phyloP scores from a whole-genome alignment of 2,329 filamentous ascomycete species.

The Ambrosiella xylebori region DNA sequence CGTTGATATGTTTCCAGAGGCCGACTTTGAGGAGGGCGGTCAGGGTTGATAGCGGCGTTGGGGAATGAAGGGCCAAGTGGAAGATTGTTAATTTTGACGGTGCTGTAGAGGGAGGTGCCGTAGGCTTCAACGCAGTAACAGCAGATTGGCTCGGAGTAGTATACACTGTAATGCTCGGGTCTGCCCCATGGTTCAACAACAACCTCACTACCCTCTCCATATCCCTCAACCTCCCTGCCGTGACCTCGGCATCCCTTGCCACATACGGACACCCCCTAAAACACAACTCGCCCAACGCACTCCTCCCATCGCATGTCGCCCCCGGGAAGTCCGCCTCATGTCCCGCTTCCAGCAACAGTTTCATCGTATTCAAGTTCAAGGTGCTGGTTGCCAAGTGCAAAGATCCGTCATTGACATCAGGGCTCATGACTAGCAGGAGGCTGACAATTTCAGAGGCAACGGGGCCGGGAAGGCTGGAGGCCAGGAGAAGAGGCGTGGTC shows the following conservation, averaged over 20 bases:
- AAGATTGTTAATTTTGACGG: constrained; percentile 30
- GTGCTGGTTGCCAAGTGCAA: constrained; percentile 46
- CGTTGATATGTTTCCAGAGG: constrained; percentile 48
- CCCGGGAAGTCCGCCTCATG: constrained; percentile 51
- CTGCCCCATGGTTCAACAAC: constrained; percentile 22
- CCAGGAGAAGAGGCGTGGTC: constrained; percentile 43
- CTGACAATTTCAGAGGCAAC: constrained; percentile 36
- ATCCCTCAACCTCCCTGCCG: neutral
- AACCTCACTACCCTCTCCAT: neutral
- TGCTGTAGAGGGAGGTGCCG: neutral
- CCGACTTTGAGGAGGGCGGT: constrained; percentile 43
- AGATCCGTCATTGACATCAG: constrained; percentile 45
- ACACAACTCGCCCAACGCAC: constrained; percentile 46
- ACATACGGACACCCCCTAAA: constrained; percentile 33
- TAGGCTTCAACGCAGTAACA: neutral
- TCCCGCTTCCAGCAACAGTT: constrained; percentile 37
- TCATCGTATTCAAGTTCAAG: constrained; percentile 38
- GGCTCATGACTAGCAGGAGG: constrained; percentile 36
- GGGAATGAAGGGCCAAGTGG: constrained; percentile 41
- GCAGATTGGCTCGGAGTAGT: constrained; percentile 24
- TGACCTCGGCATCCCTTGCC: constrained; percentile 17
- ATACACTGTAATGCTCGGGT: neutral
- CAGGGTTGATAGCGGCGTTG: constrained; percentile 36
- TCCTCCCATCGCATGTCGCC: constrained; percentile 42
- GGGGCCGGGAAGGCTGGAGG: constrained; percentile 36